Percentiles rank a stretch among this genome's conserved stretches.
Evolutionary conservation across 2,329 filamentous ascomycete genomes (phyloP).

Genomic region (Aspergillus spinulosporus): DNA sequence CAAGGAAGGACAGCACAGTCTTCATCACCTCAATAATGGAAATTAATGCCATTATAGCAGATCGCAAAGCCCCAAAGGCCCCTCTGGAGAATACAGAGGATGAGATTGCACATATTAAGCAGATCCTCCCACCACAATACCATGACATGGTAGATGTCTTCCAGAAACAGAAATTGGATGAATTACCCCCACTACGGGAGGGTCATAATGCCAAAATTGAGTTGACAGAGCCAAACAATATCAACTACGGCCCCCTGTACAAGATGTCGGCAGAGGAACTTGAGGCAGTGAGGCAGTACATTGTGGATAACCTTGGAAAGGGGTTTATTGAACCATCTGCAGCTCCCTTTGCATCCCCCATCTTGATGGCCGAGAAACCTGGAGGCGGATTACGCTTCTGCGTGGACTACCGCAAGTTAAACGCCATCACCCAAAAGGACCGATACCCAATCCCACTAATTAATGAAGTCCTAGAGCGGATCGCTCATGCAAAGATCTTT

Average conservation of each 20-base stretch:
- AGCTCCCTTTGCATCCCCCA: neutral
- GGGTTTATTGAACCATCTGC: conserved; percentile 8
- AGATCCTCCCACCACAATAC: neutral
- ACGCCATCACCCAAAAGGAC: conserved; percentile 36
- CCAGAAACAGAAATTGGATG: neutral
- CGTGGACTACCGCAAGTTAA: conserved; percentile 34
- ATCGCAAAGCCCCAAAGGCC: neutral
- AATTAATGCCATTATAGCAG: too few relatives aligned
- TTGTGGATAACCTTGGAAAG: conserved; percentile 6
- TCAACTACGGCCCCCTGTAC: neutral
- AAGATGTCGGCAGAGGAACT: neutral
- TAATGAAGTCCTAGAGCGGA: conserved; percentile 22
- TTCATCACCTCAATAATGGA: too few relatives aligned
- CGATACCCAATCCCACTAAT: conserved; percentile 29
- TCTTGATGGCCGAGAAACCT: conserved; percentile 12
- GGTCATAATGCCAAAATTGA: neutral
- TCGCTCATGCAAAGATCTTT: conserved; percentile 19
- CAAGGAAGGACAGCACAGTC: too few relatives aligned
- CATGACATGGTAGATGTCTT: neutral
- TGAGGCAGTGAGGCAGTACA: neutral
- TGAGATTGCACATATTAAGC: neutral
- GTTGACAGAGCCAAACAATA: neutral
- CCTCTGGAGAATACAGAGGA: neutral
- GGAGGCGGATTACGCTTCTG: too few relatives aligned
- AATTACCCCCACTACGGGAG: neutral